Base-by-base conservation (phyloP, 495 filamentous ascomycete genomes). In the Chaetomidium leptoderma region DNA sequence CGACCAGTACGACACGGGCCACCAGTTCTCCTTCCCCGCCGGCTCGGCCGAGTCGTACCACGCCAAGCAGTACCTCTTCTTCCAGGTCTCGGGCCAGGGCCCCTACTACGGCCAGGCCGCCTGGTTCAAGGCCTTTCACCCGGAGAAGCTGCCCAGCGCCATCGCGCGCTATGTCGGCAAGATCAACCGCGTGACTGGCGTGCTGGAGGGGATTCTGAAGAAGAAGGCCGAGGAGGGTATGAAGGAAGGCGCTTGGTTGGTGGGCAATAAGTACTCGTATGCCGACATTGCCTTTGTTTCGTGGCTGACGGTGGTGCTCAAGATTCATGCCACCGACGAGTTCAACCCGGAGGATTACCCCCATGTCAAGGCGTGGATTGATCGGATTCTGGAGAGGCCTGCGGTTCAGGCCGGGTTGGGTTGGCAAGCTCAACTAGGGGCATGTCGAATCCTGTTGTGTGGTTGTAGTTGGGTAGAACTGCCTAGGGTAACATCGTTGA, bases 1-100 rank as follows among this genome's bases (percentile, higher is more conserved):
- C 42, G 84, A 88, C n/a, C 78, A 74, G n/a, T 91, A 91, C 72
- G 86, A 90, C 70, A 80, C 72, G 49, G 68, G 80, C 6, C 69
- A 82, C 59, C 82, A 75, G 55, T 62, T 90, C 52, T 82, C 76
- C 62, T 86, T 81, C 63, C 62, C 68, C 5, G 29, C 70, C 10
- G 76, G 74, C 32, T 70, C 75, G 0, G 66, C 66, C 21, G 81
- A 84, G 47, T 72, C 69, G 43, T 79, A 76, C 65, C 71, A 72
- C 4, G 73, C 76, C 29, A 83, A 83, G 62, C 86, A 89, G 65
- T 89, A 78, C 74, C 74, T 89, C 1, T 77, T 78, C 64, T 88
- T 82, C 74, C 86, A 89, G 71, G 72, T 77, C 63, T 78, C 76
- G 6, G 85, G 85, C 16, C 86, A 89, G 68, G 86, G 83, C 0